phyloP scores from a whole-genome alignment of 2,329 filamentous ascomycete species.

The Diaporthe citri region DNA sequence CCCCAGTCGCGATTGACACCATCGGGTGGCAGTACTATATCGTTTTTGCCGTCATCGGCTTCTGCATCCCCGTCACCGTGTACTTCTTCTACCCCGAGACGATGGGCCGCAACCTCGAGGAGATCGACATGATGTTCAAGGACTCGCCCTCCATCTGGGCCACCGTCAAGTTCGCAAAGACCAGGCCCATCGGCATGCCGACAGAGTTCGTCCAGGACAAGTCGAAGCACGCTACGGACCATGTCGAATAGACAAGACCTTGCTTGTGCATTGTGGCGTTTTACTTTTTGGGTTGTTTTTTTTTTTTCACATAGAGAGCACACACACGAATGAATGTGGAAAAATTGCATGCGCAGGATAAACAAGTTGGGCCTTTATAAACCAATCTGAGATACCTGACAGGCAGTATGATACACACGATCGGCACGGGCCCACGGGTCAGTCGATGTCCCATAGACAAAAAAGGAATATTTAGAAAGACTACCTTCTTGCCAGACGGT shows the following conservation, averaged over 20 bases:
- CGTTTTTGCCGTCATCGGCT: constrained; percentile 60
- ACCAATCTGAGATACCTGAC: background rate
- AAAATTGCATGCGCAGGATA: constrained; percentile 22
- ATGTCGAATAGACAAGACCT: constrained; percentile 22
- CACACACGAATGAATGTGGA: constrained; percentile 12
- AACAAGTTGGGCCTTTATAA: background rate
- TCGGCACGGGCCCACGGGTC: background rate
- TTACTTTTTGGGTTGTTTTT: background rate
- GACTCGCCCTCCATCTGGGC: constrained; percentile 53
- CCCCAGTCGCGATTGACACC: constrained; percentile 59
- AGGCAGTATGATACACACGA: constrained; percentile 24
- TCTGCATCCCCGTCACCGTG: constrained; percentile 58
- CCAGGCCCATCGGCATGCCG: constrained; percentile 44
- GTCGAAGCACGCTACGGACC: constrained; percentile 25
- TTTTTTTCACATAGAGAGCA: background rate
- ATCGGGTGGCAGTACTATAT: constrained; percentile 67
- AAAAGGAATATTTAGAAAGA: constrained; percentile 3
- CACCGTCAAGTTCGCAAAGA: constrained; percentile 54
- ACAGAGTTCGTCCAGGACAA: constrained; percentile 39
- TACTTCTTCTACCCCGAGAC: constrained; percentile 62
- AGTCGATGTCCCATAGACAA: constrained; percentile 28
- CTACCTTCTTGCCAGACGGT: background rate
- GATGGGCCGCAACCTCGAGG: constrained; percentile 63
- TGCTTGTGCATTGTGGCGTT: background rate
- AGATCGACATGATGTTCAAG: constrained; percentile 59